A percentile compares a stretch with the other conserved stretches of the same genome.
phyloP scores from a whole-genome alignment of 2,329 filamentous ascomycete species.

The Cladosporium sp. region DNA sequence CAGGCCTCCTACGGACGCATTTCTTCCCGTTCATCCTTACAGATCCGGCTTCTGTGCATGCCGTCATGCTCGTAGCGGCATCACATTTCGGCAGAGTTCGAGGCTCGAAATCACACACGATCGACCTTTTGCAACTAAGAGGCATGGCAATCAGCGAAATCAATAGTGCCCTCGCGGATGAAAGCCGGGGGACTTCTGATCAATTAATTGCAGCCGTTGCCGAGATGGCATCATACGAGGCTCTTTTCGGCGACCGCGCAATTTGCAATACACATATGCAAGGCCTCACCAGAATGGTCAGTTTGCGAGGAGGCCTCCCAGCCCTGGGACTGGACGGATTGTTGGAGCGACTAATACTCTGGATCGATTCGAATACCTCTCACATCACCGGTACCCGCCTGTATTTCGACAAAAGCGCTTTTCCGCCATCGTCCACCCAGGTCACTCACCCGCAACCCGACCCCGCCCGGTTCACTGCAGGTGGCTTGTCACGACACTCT shows the following conservation, averaged over 20 bases:
- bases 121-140: constrained; percentile 41
- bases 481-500: constrained; percentile 7
- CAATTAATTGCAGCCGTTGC: constrained; percentile 46
- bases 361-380: constrained; percentile 41
- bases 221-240: constrained; percentile 52
- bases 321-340: constrained; percentile 44
- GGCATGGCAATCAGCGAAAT: constrained; percentile 43
- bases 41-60: constrained; percentile 37
- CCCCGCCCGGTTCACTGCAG: constrained; percentile 16
- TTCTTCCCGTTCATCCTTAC: constrained; percentile 43
- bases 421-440: constrained; percentile 14
- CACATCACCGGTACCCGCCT: constrained; percentile 21
- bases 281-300: constrained; percentile 41
- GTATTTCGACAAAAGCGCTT: constrained; percentile 26
- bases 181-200: constrained; percentile 34
- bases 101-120: constrained; percentile 27
- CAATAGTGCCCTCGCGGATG: constrained; percentile 36
- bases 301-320: constrained; percentile 42
- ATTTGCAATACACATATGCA: constrained; percentile 48
- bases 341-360: constrained; percentile 45
- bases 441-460: constrained; percentile 19
- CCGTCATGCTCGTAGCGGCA: constrained; percentile 40
- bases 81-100: constrained; percentile 37
- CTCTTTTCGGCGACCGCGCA: constrained; percentile 43
- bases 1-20: constrained; percentile 33